Evolutionary conservation across 768 basidiomycete species (phyloP).

Genomic region (Cubamyces lactineus): DNA sequence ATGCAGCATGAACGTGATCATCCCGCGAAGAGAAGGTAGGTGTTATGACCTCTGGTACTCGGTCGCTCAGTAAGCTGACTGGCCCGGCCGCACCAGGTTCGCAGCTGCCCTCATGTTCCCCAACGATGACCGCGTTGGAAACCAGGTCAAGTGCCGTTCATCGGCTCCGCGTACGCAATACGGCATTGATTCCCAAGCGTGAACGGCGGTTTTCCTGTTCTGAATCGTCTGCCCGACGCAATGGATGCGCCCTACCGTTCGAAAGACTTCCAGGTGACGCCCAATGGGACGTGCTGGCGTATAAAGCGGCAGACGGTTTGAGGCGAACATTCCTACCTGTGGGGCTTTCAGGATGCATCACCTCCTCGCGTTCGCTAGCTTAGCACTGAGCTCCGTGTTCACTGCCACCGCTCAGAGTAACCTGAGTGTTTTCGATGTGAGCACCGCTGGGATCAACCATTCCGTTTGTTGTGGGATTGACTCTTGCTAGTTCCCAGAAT

Average conservation of each 20-base stretch:
- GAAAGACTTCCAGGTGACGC: not conserved
- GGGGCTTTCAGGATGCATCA: not conserved
- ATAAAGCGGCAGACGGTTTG: not conserved
- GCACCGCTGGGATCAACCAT: conserved; percentile 4
- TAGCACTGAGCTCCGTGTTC: not conserved
- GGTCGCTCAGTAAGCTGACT: not conserved
- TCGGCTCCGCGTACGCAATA: not conserved
- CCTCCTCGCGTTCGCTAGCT: not conserved
- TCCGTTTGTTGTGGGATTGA: conserved; percentile 19
- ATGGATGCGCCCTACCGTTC: not conserved
- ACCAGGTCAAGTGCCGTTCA: not conserved
- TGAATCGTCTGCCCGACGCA: not conserved
- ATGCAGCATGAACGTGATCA: conserved; percentile 2
- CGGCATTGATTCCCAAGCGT: conserved; percentile 3
- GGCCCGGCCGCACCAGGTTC: no score
- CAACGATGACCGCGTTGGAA: not conserved
- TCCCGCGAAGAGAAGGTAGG: conserved; percentile 9
- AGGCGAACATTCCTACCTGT: not conserved
- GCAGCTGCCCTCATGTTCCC: not conserved
- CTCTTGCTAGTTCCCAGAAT: conserved; percentile 21
- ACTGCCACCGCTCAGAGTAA: not conserved
- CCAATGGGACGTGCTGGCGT: not conserved
- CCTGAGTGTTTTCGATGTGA: conserved; percentile 23
- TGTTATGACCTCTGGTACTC: conserved; percentile 5
- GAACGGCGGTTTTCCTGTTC: not conserved